Evolutionary conservation across 192 early-diverging fungal species (phyloP), one percentile per base, ranked within the genome.

Genomic region (Blastocladiella britannica): DNA sequence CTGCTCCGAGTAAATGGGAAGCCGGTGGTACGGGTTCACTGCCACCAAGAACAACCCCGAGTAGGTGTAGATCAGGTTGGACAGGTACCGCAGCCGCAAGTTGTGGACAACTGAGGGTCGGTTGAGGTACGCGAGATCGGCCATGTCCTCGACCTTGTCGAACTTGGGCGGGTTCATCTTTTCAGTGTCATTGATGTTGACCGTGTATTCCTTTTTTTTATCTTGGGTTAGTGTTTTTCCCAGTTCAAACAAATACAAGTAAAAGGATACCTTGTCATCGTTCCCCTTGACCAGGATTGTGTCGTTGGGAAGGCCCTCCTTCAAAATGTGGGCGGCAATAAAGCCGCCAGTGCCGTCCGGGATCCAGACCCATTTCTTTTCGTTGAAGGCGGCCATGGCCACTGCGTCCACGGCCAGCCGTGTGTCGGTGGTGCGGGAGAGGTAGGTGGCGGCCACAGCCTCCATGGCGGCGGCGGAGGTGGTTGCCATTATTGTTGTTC

Each of bases 151-250:
- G 37, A 86, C 89, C 63, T 84, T 85, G 65, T 98, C 94, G 63
- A 98, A 98, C 71, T 98, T 96, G 59, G 94, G 94, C 56, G 94
- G 94, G 55, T 98, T 98, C 87, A 96, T 93, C 68, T 94, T 92
- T 57, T 92, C 82, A 7, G 84, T 86, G 52, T 81, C 85, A 64
- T 83, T 87, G 57, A 83, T 73, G 63, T 79, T 78, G 54, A 91
- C 80, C 4, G 70, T 71, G 53, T 74, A 70, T 65, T 85, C 80
- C 81, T 85, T 26, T 20, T 26, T 25, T 25, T 5, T 25, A 1
- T 37, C 9, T 20, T 26, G 26, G 18, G 26, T n/a, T 53, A n/a
- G 25, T 20, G 0, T 24, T 22, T 5, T 7, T 59, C 8, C 37
- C 47, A 29, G 23, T 25, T 28, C 23, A 3, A 18, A 12, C 0